phyloP scores from a whole-genome alignment of 176 grass and related monocot species.

The Zea mays region Zm-B73-REFERENCE-NAM-5.0 NC_050103.1:155581501-155582000 shows the following conservation, averaged over 20 bases:
- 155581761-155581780: constrained; percentile 64
- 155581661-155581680: constrained; percentile 98
- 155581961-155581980: constrained; percentile 31
- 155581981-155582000: constrained; percentile 17
- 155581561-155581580: constrained; percentile 85
- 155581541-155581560: constrained; percentile 67
- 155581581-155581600: constrained; percentile 99
- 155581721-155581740: constrained; percentile 2
- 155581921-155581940: constrained; percentile 43
- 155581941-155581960: constrained; percentile 24
- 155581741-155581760: constrained; percentile 42
- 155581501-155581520: constrained; percentile 12
- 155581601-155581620: constrained; percentile 52
- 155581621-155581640: constrained; percentile 90
- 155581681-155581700: constrained; percentile 39
- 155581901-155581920: constrained; percentile 76
- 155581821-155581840: constrained; percentile 95
- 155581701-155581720: constrained; percentile 28
- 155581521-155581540: not conserved
- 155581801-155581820: constrained; percentile 94
- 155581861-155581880: constrained; percentile 93
- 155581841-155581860: constrained; percentile 93
- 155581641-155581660: constrained; percentile 96
- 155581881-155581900: constrained; percentile 99
- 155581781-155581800: constrained; percentile 73